Evolutionary conservation across 2,329 filamentous ascomycete genomes (phyloP), one percentile per base, ranked within the genome.

Genomic region (Fusarium sp.): DNA sequence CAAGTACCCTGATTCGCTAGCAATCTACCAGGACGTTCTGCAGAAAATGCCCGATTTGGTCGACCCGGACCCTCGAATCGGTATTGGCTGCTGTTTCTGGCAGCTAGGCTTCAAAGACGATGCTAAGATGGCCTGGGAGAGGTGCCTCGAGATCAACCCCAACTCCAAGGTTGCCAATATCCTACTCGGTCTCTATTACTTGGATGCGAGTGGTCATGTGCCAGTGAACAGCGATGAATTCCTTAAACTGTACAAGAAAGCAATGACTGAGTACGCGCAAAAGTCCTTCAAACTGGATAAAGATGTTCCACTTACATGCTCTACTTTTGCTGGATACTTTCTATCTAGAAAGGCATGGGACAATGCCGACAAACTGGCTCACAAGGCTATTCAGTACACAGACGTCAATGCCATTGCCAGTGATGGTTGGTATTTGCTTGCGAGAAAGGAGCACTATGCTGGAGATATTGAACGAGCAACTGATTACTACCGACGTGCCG

Each of bases 11-110:
- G 94, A 98, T 54, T 92, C 97, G 15, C 81, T 98, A 53, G 86
- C 92, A 63, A 85, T 88, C 26, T 99, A 98, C 77, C 96, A 99
- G 80, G 91, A 93, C 62, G 93, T 94, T 16, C 83, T 99, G 51
- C 85, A 89, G 73, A 94, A 92, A 79, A 94, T 94, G 83, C 96
- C 96, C 3, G 89, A 93, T 71, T 85, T 98, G 75, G 88, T 92
- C 41, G 96, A 99, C 75, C 96, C 96, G 1, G 96, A 99, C 79
- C 97, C 96, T 71, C 89, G 97, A 72, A 95, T 99, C 72, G 96
- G 96, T 57, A 95, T 99, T 75, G 96, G 96, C 45, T 96, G 93
- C 80, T 99, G 96, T 83, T 91, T 97, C 78, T 99, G 97, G 96
- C 93, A 97, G 79, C 85, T 99, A 30, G 94, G 94, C 12, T 94